Conservation (phyloP, 352 stramenopile genomes). For the Nothophytophthora sp. region DNA sequence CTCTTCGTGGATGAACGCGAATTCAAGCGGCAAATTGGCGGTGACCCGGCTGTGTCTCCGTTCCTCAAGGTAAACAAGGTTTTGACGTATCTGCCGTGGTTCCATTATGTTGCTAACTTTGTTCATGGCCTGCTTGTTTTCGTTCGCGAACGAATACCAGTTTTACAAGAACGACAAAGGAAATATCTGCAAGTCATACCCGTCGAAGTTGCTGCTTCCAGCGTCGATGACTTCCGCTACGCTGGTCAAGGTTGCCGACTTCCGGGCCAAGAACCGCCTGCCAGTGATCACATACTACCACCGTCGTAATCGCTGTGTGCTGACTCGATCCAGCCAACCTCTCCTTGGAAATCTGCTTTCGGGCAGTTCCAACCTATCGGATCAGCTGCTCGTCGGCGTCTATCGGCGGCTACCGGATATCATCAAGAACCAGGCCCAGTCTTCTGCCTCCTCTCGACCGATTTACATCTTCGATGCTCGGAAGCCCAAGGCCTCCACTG, state of each 20-base stretch:
- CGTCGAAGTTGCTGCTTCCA: conserved; percentile 77
- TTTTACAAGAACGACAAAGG: conserved; percentile 81
- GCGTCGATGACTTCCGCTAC: conserved; percentile 64
- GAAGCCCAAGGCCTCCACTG: conserved; percentile 88
- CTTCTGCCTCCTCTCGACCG: conserved; percentile 60
- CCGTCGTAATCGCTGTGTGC: conserved; percentile 68
- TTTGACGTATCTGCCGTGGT: not conserved
- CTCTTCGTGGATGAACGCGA: conserved; percentile 74
- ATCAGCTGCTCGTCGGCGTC: conserved; percentile 73
- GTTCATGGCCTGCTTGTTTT: not conserved
- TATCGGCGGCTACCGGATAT: conserved; percentile 84
- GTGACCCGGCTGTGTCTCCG: conserved; percentile 51
- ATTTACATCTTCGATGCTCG: conserved; percentile 92
- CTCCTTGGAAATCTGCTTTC: conserved; percentile 75
- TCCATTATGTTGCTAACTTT: conserved; percentile 1
- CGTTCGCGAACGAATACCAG: conserved; percentile 15
- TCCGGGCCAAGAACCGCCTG: conserved; percentile 85
- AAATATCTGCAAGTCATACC: conserved; percentile 86
- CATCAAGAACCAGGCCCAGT: conserved; percentile 70
- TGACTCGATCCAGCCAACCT: conserved; percentile 84
- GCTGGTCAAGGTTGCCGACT: conserved; percentile 74
- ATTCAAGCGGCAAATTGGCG: conserved; percentile 79
- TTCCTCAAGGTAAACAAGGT: conserved; percentile 63
- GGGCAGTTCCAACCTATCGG: conserved; percentile 68
- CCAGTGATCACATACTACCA: conserved; percentile 89